These are phyloP conservation scores for Solanum sejunctum DNA, from an alignment of 257 asterid species.

Conservation along the genomic window DNA sequence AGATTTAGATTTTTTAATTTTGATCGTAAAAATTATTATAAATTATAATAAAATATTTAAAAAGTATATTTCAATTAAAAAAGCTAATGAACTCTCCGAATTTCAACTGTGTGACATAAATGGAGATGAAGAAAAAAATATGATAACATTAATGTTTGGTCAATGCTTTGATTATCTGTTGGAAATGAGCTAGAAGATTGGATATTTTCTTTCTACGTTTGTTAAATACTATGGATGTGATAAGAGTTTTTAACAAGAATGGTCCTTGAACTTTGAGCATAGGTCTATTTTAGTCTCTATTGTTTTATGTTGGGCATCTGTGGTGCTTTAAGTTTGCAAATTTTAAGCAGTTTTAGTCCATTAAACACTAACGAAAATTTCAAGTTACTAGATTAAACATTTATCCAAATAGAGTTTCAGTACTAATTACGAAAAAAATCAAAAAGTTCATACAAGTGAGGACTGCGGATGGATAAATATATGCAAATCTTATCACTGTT, in stretches of 20 bases:
- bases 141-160: not conserved
- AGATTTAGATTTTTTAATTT: no score
- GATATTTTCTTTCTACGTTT: no score
- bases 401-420: not conserved
- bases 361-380: no score
- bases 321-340: not conserved
- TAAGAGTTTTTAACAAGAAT: not conserved
- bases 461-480: no score
- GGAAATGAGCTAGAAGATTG: not conserved
- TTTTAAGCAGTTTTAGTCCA: not conserved
- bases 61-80: no score
- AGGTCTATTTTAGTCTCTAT: not conserved
- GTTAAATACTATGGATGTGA: not conserved
- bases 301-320: not conserved
- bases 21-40: no score
- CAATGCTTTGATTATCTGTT: not conserved
- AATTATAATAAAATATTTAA: no score
- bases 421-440: not conserved
- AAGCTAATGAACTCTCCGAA: not conserved
- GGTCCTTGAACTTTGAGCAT: not conserved
- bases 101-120: not conserved
- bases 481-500: no score
- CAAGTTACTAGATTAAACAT: not conserved
- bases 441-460: no score
- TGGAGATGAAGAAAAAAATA: rapidly evolving